Conservation (phyloP, 768 basidiomycete genomes). For the Tulasnella sp. region DNA sequence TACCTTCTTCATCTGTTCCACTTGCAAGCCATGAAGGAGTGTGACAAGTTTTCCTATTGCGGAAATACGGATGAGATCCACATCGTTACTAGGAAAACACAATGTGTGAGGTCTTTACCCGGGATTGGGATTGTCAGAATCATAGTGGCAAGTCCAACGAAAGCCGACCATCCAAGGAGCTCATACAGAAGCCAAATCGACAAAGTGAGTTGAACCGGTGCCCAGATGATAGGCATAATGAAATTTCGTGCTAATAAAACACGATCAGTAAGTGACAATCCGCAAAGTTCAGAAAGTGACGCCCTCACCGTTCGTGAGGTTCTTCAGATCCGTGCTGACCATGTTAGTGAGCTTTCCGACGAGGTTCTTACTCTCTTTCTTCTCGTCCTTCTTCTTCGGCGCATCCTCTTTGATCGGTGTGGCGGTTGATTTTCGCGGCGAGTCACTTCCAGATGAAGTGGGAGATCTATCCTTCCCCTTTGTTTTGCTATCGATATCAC, state of each 20-base stretch:
- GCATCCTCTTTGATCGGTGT: no score
- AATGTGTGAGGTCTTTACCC: conserved; percentile 26
- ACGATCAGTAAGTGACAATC: not conserved
- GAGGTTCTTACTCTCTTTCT: conserved; percentile 35
- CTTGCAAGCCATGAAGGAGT: conserved; percentile 37
- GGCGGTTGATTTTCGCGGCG: no score
- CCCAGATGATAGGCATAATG: conserved; percentile 28
- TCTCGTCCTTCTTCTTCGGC: not conserved
- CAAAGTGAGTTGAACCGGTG: conserved; percentile 33
- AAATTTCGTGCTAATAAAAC: conserved; percentile 25
- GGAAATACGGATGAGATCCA: not conserved
- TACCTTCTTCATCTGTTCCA: conserved; percentile 40
- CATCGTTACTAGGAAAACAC: not conserved
- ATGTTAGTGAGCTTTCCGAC: conserved; percentile 71
- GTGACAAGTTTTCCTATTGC: conserved; percentile 33
- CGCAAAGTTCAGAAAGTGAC: not conserved
- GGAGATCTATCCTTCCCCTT: conserved; percentile 3
- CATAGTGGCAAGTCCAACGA: conserved; percentile 46
- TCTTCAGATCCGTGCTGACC: conserved; percentile 50
- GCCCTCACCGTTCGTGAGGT: conserved; percentile 26
- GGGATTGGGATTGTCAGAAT: conserved; percentile 47
- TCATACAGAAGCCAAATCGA: conserved; percentile 34
- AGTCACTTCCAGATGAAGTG: not conserved
- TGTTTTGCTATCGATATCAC: conserved; percentile 5
- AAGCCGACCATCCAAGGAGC: conserved; percentile 45